Percentiles rank a stretch among this genome's conserved stretches.
phyloP scores from a whole-genome alignment of 768 basidiomycete genomes.

The Tricholoma saponaceum region DNA sequence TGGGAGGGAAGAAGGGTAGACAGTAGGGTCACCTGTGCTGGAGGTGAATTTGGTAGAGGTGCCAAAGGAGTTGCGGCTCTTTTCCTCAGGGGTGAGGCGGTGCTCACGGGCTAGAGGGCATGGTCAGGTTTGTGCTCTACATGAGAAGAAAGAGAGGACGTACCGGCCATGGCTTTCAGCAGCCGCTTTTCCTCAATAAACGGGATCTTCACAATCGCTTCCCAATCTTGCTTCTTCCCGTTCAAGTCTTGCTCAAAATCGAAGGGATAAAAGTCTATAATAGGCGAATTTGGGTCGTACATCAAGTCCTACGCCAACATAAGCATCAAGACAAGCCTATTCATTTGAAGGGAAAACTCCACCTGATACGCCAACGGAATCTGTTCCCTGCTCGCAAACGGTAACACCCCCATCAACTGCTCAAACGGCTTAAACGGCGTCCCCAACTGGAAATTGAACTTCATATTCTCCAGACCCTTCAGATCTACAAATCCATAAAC shows the following conservation, averaged over 20 bases:
- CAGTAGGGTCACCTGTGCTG: conserved; percentile 54
- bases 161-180: conserved; percentile 79
- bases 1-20: conserved; percentile 89
- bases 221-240: conserved; percentile 99
- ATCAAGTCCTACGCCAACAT: conserved; percentile 69
- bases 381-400: conserved; percentile 83
- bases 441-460: conserved; percentile 85
- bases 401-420: conserved; percentile 97
- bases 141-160: conserved; percentile 20
- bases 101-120: conserved; percentile 63
- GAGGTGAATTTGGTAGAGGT: conserved; percentile 78
- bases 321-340: not conserved
- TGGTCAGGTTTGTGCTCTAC: conserved; percentile 1
- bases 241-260: conserved; percentile 94
- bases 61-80: conserved; percentile 69
- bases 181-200: conserved; percentile 87
- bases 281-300: conserved; percentile 79
- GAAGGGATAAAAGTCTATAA: conserved; percentile 90
- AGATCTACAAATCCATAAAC: conserved; percentile 30
- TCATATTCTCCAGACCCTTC: conserved; percentile 74
- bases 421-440: conserved; percentile 90
- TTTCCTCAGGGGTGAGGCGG: conserved; percentile 73
- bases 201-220: conserved; percentile 97
- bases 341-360: conserved; percentile 14
- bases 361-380: conserved; percentile 87